Percentiles rank a stretch among this genome's conserved stretches.
phyloP scores from a whole-genome alignment of 1,284 basidiomycete species.

The Neonothopanus nambi region DNA sequence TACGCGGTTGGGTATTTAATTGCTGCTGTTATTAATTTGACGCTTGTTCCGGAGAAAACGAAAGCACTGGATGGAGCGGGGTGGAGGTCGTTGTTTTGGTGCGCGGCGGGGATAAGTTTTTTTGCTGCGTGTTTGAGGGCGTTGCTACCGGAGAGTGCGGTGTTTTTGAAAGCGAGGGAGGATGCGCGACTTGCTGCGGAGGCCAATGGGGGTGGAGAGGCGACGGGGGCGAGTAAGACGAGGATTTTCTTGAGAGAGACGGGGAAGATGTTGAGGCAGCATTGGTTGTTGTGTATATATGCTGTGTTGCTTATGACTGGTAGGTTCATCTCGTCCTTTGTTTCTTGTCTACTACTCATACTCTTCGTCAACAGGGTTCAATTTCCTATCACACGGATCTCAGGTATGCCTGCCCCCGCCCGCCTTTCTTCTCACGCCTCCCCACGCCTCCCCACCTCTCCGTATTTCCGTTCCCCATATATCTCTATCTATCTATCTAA shows the following conservation, averaged over 20 bases:
- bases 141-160: slow-evolving; percentile 77
- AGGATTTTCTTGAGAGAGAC: slow-evolving; percentile 72
- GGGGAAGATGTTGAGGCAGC: slow-evolving; percentile 74
- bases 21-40: slow-evolving; percentile 77
- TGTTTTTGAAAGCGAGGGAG: slow-evolving; percentile 69
- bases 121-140: slow-evolving; percentile 75
- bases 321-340: slow-evolving; percentile 33
- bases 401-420: slow-evolving; percentile 41
- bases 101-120: slow-evolving; percentile 69
- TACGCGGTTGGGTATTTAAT: slow-evolving; percentile 61
- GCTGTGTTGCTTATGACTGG: slow-evolving; percentile 79
- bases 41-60: slow-evolving; percentile 49
- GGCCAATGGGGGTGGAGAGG: slow-evolving; percentile 40
- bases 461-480: no score
- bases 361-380: slow-evolving; percentile 63
- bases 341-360: background rate
- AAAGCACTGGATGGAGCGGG: slow-evolving; percentile 34
- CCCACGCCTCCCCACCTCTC: background rate
- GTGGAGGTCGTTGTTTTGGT: slow-evolving; percentile 74
- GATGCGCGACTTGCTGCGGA: slow-evolving; percentile 42
- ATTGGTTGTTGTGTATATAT: slow-evolving; percentile 89
- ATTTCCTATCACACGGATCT: slow-evolving; percentile 90
- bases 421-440: background rate
- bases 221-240: slow-evolving; percentile 49
- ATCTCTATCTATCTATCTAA: no score